Evolutionary conservation across 2,329 filamentous ascomycete genomes (phyloP).

Genomic region (Daldinia eschscholtzii): DNA sequence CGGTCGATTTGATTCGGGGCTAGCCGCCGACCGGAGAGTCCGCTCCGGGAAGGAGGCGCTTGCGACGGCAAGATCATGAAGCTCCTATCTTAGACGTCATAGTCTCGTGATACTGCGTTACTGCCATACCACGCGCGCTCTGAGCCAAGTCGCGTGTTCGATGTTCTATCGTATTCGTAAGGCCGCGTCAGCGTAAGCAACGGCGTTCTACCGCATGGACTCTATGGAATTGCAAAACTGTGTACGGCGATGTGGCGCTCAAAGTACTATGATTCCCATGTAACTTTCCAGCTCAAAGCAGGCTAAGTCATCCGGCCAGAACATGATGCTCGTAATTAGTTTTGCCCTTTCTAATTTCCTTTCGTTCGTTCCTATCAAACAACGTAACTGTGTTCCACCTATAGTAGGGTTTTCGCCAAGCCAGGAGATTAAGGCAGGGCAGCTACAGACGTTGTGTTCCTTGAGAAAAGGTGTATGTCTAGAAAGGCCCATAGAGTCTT

Average conservation of each 20-base stretch:
- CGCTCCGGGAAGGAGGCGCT: background rate
- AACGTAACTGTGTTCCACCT: background rate
- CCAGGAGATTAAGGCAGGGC: background rate
- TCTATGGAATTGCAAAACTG: constrained; percentile 13
- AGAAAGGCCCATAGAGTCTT: constrained; percentile 41
- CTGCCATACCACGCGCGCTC: constrained; percentile 14
- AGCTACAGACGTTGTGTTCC: constrained; percentile 38
- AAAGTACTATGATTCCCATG: constrained; percentile 37
- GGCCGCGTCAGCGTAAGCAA: constrained; percentile 24
- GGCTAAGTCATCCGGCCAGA: constrained; percentile 22
- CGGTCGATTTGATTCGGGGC: background rate
- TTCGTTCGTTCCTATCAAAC: background rate
- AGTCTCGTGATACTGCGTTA: background rate
- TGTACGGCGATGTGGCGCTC: constrained; percentile 35
- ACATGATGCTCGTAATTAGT: background rate
- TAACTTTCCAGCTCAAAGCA: constrained; percentile 41
- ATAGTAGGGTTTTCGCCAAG: background rate
- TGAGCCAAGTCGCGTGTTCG: constrained; percentile 31
- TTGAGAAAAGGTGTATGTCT: constrained; percentile 26
- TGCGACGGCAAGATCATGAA: background rate
- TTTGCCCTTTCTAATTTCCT: constrained; percentile 15
- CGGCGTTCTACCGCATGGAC: constrained; percentile 42
- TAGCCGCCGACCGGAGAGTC: background rate
- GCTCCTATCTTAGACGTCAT: background rate
- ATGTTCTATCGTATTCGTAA: constrained; percentile 37